Percentiles rank a stretch among this genome's conserved stretches.
phyloP scores from a whole-genome alignment of 768 basidiomycete species.

The Clavaria fumosa region DNA sequence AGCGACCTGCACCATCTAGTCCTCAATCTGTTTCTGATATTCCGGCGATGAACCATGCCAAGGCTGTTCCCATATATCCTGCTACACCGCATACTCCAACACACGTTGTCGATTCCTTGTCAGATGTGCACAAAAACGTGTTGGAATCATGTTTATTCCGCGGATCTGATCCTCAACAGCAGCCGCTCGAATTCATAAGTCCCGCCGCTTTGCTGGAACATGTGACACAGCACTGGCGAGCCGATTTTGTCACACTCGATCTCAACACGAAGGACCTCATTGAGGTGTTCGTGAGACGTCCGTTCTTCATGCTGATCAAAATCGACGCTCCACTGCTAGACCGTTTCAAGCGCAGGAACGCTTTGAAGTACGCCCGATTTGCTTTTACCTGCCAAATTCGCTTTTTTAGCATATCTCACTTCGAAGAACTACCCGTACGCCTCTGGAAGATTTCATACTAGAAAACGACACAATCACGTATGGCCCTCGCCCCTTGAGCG shows the following conservation, averaged over 20 bases:
- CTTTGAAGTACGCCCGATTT: slow-evolving; percentile 12
- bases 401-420: not conserved
- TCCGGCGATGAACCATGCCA: too few relatives aligned
- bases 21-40: too few relatives aligned
- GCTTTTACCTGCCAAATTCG: not conserved
- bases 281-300: slow-evolving; percentile 62
- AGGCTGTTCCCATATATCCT: too few relatives aligned
- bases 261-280: slow-evolving; percentile 40
- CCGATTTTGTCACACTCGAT: slow-evolving; percentile 70
- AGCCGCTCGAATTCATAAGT: slow-evolving; percentile 26
- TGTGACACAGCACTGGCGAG: slow-evolving; percentile 70
- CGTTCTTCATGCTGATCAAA: slow-evolving; percentile 76
- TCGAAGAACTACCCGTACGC: slow-evolving; percentile 10
- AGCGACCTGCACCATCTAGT: too few relatives aligned
- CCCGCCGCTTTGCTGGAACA: slow-evolving; percentile 46
- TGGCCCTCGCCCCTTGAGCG: slow-evolving; percentile 21
- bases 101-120: too few relatives aligned
- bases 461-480: slow-evolving; percentile 58
- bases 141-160: too few relatives aligned
- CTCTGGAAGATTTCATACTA: slow-evolving; percentile 60
- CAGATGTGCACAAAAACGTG: too few relatives aligned
- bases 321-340: slow-evolving; percentile 70
- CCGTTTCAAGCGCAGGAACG: slow-evolving; percentile 51
- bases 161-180: slow-evolving; percentile 1
- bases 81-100: too few relatives aligned